Evolutionary conservation across 1,139 yeast genomes (phyloP).

Genomic region (Taiozyma sp.): DNA sequence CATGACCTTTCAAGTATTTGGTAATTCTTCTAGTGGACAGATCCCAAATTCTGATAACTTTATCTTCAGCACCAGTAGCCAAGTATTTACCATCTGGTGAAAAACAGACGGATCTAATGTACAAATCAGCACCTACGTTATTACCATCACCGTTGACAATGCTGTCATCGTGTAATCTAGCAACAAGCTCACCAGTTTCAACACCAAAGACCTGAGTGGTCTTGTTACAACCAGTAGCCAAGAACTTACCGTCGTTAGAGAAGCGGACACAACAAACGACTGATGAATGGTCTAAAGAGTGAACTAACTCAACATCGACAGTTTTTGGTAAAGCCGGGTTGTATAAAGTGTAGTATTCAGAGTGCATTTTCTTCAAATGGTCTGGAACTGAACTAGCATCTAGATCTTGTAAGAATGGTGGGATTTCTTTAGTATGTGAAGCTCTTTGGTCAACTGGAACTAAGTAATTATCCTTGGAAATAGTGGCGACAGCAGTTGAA

Average conservation of each 20-base stretch:
- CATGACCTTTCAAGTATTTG: slow-evolving; percentile 89
- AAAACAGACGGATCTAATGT: slow-evolving; percentile 93
- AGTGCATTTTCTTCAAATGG: slow-evolving; percentile 76
- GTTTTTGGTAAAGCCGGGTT: slow-evolving; percentile 78
- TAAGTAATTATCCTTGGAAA: slow-evolving; percentile 25
- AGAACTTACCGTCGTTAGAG: slow-evolving; percentile 85
- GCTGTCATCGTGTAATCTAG: slow-evolving; percentile 82
- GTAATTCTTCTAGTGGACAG: slow-evolving; percentile 81
- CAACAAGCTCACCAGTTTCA: slow-evolving; percentile 85
- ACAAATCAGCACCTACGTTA: slow-evolving; percentile 58
- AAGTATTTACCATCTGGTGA: slow-evolving; percentile 94
- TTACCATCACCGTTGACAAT: slow-evolving; percentile 30
- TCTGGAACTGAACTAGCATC: slow-evolving; percentile 78
- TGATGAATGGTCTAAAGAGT: slow-evolving; percentile 85
- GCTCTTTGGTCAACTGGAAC: slow-evolving; percentile 39
- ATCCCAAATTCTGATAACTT: slow-evolving; percentile 96
- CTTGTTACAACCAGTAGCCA: slow-evolving; percentile 97
- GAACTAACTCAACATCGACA: slow-evolving; percentile 84
- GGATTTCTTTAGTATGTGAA: slow-evolving; percentile 69
- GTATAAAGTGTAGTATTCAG: slow-evolving; percentile 85
- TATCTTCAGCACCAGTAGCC: slow-evolving; percentile 98
- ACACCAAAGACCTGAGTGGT: slow-evolving; percentile 94
- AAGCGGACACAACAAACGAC: slow-evolving; percentile 97
- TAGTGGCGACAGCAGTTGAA: slow-evolving; percentile 23
- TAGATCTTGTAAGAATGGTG: slow-evolving; percentile 77